A percentile compares a stretch with the other conserved stretches of the same genome.
phyloP scores from a whole-genome alignment of 2,329 filamentous ascomycete species.

The Paramyrothecium sp. region DNA sequence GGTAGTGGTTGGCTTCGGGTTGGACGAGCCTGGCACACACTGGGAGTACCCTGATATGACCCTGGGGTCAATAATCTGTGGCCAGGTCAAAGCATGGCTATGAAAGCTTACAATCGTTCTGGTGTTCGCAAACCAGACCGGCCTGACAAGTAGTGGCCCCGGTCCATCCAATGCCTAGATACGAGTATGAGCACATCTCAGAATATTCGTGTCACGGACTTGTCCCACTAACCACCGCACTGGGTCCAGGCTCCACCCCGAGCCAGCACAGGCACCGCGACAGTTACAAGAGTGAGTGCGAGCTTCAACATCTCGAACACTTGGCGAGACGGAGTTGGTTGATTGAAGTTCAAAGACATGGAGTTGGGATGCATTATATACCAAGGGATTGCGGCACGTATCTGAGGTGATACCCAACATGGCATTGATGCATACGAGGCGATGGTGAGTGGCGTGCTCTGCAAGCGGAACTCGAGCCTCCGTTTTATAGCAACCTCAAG shows the following conservation, averaged over 20 bases:
- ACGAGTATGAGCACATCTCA: not conserved
- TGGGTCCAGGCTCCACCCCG: not conserved
- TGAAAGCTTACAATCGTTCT: not conserved
- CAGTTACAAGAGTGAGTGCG: not conserved
- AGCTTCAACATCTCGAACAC: not conserved
- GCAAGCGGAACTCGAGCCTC: too few relatives aligned
- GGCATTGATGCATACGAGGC: too few relatives aligned
- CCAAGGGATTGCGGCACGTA: too few relatives aligned
- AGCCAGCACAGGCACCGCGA: not conserved
- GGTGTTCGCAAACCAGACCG: not conserved
- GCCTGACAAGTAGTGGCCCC: not conserved
- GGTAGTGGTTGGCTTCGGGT: not conserved
- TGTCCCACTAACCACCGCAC: not conserved
- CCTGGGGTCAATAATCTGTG: not conserved
- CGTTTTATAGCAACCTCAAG: too few relatives aligned
- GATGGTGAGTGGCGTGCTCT: too few relatives aligned
- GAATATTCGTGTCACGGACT: not conserved
- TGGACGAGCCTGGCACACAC: not conserved
- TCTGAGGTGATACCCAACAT: too few relatives aligned
- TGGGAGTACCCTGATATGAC: not conserved
- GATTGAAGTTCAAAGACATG: too few relatives aligned
- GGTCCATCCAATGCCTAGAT: not conserved
- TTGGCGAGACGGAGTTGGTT: too few relatives aligned
- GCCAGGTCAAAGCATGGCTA: not conserved
- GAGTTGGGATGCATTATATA: too few relatives aligned